A percentile compares a stretch with the other conserved stretches of the same genome.
Conservation (phyloP, 371 early-diverging fungal species). For the Mucor irregularis region DNA sequence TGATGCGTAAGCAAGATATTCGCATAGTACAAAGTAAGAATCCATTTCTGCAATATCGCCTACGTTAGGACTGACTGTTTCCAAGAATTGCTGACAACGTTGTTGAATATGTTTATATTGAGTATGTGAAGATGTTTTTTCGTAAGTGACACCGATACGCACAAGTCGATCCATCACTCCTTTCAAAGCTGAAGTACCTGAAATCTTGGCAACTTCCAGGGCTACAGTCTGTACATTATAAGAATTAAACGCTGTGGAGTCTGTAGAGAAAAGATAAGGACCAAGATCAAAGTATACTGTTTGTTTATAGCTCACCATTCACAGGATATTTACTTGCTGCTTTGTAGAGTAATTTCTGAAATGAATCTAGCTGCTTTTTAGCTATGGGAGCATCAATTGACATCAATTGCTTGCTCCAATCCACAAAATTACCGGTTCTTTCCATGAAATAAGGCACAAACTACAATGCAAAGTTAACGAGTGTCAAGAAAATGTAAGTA, state of each 20-base stretch:
- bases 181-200: conserved; percentile 7
- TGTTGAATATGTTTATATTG: conserved; percentile 26
- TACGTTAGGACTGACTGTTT: conserved; percentile 8
- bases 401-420: conserved; percentile 38
- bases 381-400: conserved; percentile 25
- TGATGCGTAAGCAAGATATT: conserved; percentile 39
- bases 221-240: conserved; percentile 25
- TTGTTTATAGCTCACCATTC: conserved; percentile 16
- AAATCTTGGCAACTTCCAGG: conserved; percentile 8
- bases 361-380: conserved; percentile 32
- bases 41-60: conserved; percentile 28
- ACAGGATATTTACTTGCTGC: conserved; percentile 21
- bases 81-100: conserved; percentile 22
- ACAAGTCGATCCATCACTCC: conserved; percentile 35
- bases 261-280: too few relatives aligned
- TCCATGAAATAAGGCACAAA: conserved; percentile 37
- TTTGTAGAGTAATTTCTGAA: conserved; percentile 25
- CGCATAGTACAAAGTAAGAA: conserved; percentile 39
- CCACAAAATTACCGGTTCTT: conserved; percentile 35
- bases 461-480: conserved; percentile 11
- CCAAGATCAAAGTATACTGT: too few relatives aligned
- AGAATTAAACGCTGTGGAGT: conserved; percentile 9
- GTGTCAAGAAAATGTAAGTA: not conserved
- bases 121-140: conserved; percentile 22
- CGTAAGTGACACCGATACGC: conserved; percentile 33